Evolutionary conservation across 78 protist species (phyloP), one percentile per base, ranked within the genome.

Genomic region (Acrasis kona): DNA sequence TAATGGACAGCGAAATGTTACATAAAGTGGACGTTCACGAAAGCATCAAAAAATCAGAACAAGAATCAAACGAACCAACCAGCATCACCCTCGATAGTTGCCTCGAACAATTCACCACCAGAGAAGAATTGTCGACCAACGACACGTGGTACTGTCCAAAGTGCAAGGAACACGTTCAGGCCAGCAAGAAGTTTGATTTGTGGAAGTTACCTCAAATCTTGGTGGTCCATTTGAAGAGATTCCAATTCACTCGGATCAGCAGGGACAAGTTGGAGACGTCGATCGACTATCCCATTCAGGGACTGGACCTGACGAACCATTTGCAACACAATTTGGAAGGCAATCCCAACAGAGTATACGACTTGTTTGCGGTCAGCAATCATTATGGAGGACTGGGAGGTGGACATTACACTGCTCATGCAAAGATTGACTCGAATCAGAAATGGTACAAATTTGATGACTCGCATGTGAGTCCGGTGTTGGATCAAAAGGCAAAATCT

Each of bases 401-500:
- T 19, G 98, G 98, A 19, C 98, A 95, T 76, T 95, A 95, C 87
- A 93, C 92, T 5, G 97, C 98, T 7, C 80, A 34, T 38, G 92
- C 92, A 31, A 57, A 38, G 29, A 65, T 61, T 12, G n/a, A n/a
- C n/a, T n/a, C n/a, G n/a, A 80, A 50, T 35, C 82, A 82, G 29
- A 28, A 50, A 4, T 93, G 97, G 97, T n/a, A 72, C 41, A 41
- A 76, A 32, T 93, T 85, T 36, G 82, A 89, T 66, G 93, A 89
- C 75, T 71, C 86, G n/a, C n/a, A n/a, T n/a, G n/a, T n/a, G n/a
- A n/a, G n/a, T n/a, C n/a, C n/a, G n/a, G n/a, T n/a, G n/a, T n/a
- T n/a, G n/a, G n/a, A n/a, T n/a, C n/a, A n/a, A n/a, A n/a, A n/a
- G n/a, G n/a, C n/a, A n/a, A n/a, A n/a, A n/a, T n/a, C n/a, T n/a